Evolutionary conservation across 2,329 filamentous ascomycete species (phyloP).

Genomic region (Colletotrichum simmondsii): DNA sequence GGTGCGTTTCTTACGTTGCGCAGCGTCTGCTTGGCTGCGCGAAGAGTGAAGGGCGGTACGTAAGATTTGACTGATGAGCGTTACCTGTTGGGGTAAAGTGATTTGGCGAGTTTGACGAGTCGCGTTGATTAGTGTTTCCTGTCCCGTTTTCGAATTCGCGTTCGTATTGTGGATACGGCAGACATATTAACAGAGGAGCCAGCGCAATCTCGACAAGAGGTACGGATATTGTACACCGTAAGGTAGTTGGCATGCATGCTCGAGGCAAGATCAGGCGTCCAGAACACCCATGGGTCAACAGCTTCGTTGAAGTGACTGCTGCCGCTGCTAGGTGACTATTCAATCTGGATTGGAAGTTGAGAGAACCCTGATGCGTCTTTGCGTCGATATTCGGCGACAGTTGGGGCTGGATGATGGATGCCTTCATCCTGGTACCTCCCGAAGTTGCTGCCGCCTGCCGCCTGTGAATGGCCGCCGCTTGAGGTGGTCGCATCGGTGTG

Average conservation of each 20-base stretch:
- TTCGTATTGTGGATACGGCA: conserved; percentile 16
- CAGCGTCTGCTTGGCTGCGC: not conserved
- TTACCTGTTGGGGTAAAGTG: not conserved
- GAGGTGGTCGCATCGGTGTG: not conserved
- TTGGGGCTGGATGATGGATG: not conserved
- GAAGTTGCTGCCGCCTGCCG: not conserved
- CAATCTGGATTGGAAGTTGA: not conserved
- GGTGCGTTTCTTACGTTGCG: not conserved
- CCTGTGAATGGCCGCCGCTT: not conserved
- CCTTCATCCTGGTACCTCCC: not conserved
- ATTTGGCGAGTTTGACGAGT: not conserved
- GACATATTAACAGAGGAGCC: not conserved
- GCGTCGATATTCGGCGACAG: not conserved
- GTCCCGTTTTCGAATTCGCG: conserved; percentile 18
- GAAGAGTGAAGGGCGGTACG: not conserved
- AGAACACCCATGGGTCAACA: not conserved
- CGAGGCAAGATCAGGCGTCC: not conserved
- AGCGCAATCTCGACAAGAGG: not conserved
- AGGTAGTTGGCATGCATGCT: not conserved
- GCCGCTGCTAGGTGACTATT: not conserved
- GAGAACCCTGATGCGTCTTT: not conserved
- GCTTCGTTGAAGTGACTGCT: not conserved
- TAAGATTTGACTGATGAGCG: not conserved
- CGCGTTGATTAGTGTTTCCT: not conserved
- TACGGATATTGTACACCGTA: no score